Percentiles rank a stretch among this genome's conserved stretches.
These are phyloP conservation scores for Monosporascus sp. DNA, from an alignment of 2,329 filamentous ascomycete genomes.

Conservation along the genomic window DNA sequence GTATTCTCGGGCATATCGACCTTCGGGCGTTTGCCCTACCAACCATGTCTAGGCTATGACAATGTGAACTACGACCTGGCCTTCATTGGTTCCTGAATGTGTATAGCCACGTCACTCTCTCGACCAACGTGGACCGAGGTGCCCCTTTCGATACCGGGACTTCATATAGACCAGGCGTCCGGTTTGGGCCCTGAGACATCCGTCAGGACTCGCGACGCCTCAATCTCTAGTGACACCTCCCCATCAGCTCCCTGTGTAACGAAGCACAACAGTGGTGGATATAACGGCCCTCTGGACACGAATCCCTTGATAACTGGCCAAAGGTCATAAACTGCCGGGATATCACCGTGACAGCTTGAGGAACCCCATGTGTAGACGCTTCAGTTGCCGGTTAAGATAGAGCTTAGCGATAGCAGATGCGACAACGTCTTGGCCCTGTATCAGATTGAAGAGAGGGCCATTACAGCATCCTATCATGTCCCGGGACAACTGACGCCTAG, in stretches of 20 bases:
- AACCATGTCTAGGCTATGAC: slow-evolving; percentile 65
- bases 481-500: slow-evolving; percentile 62
- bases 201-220: slow-evolving; percentile 79
- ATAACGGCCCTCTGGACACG: slow-evolving; percentile 74
- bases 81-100: slow-evolving; percentile 60
- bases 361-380: slow-evolving; percentile 20
- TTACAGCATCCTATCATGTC: slow-evolving; percentile 65
- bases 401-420: slow-evolving; percentile 46
- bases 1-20: slow-evolving; percentile 87
- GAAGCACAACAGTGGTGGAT: slow-evolving; percentile 60
- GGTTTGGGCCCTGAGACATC: slow-evolving; percentile 80
- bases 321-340: slow-evolving; percentile 79
- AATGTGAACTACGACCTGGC: slow-evolving; percentile 77
- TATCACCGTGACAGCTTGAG: slow-evolving; percentile 75
- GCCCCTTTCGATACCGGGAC: slow-evolving; percentile 84
- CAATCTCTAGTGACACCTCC: slow-evolving; percentile 69
- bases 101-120: neutral
- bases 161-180: slow-evolving; percentile 76
- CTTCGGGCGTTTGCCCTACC: slow-evolving; percentile 74
- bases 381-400: too few relatives aligned
- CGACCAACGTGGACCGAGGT: slow-evolving; percentile 36
- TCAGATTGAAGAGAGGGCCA: slow-evolving; percentile 82
- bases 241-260: slow-evolving; percentile 1
- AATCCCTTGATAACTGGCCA: slow-evolving; percentile 81
- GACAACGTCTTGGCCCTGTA: slow-evolving; percentile 77